Evolutionary conservation across 768 basidiomycete species (phyloP).

Genomic region (Rhizopogon vesiculosus): DNA sequence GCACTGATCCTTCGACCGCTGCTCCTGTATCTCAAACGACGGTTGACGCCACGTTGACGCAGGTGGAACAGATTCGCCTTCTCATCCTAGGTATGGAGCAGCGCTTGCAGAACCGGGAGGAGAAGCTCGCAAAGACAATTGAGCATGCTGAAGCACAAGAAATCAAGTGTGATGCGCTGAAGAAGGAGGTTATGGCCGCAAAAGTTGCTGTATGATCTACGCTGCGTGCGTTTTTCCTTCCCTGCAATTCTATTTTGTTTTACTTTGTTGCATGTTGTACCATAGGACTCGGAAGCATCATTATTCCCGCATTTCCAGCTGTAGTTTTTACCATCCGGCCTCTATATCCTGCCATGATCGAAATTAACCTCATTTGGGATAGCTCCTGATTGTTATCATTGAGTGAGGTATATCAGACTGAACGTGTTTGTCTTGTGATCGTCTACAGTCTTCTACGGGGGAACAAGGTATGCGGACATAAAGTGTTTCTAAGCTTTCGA

Average conservation of each 20-base stretch:
- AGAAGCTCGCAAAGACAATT: conserved; percentile 54
- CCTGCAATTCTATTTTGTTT: not conserved
- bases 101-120: conserved; percentile 57
- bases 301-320: not conserved
- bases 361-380: too few relatives aligned
- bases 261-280: not conserved
- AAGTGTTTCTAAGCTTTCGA: too few relatives aligned
- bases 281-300: not conserved
- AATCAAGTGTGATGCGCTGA: conserved; percentile 45
- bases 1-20: conserved; percentile 11
- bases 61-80: conserved; percentile 65
- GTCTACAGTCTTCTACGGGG: not conserved
- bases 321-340: not conserved
- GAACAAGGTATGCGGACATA: not conserved
- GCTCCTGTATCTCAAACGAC: conserved; percentile 17
- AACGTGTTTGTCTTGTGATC: not conserved
- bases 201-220: conserved; percentile 12
- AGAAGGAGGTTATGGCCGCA: conserved; percentile 32
- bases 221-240: not conserved
- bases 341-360: not conserved
- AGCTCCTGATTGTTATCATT: too few relatives aligned
- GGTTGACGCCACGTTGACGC: conserved; percentile 43
- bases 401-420: not conserved
- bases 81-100: conserved; percentile 76
- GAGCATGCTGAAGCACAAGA: conserved; percentile 58